Evolutionary conservation across 352 stramenopile species (phyloP), one percentile per base, ranked within the genome.

Genomic region (Phytophthora macrochlamydospora): DNA sequence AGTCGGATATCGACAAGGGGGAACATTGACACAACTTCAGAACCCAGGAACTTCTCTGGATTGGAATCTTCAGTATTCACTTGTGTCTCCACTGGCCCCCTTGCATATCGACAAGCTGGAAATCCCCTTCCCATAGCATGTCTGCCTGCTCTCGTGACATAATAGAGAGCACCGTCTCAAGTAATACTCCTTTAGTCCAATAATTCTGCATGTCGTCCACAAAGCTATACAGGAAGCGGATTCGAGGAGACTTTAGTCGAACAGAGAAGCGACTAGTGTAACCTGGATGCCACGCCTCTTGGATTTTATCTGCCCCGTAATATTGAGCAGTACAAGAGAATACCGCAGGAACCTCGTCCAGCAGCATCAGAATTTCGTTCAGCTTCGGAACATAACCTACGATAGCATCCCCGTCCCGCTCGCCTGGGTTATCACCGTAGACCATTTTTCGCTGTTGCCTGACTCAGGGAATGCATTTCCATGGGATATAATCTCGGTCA

Each of bases 211-310:
- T 76, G 37, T 95, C 88, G 50, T 91, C 77, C 18, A 95, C 60
- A 62, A 95, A 94, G 37, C 83, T 87, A 62, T 93, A 93, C 28
- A 95, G 65, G 40, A 95, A 89, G 24, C 88, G 85, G 33, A 94
- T 91, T 7, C 86, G 79, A 14, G 88, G 88, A 9, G 88, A 93
- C 46, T 87, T 89, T 0, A 95, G 59, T 0, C 88, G 86, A 8
- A 95, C 67, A 0, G 83, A 85, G 42, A 90, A 90, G 11, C 85
- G 76, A 43, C 82, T 93, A 51, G 78, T 82, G 43, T 93, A 95
- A 1, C 88, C 88, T 56, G 88, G 88, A 54, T 95, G 88, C 88
- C 88, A 95, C 6, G 57, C 31, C 67, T 94, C 80, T 56, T 95
- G 86, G 14, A 95, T 94, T 5, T 69, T 67, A 66, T 94, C 76